Conservation (phyloP, 1,139 yeast genomes). For the Zygoascus meyerae region DNA sequence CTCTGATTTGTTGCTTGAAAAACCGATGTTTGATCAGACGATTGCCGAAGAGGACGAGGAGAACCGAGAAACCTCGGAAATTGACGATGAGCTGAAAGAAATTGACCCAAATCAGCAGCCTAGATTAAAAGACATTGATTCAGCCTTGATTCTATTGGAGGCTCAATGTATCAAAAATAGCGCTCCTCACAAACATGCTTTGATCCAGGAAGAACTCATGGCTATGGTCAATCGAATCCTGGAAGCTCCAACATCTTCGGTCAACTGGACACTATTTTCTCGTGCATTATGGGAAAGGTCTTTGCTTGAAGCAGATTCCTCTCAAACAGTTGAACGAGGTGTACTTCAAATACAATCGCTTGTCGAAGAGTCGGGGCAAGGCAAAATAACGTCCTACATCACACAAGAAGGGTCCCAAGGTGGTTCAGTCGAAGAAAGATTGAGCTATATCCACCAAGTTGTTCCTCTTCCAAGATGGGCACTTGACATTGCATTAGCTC, state of each 20-base stretch:
- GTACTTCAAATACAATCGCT: slow-evolving; percentile 87
- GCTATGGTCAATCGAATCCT: slow-evolving; percentile 72
- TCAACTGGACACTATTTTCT: slow-evolving; percentile 76
- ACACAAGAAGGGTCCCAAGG: slow-evolving; percentile 39
- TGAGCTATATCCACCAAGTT: slow-evolving; percentile 66
- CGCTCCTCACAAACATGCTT: slow-evolving; percentile 60
- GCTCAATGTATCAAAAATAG: slow-evolving; percentile 60
- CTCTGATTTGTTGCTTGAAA: slow-evolving; percentile 76
- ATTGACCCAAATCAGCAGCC: slow-evolving; percentile 86
- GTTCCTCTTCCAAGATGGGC: slow-evolving; percentile 83
- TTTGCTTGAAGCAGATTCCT: slow-evolving; percentile 66
- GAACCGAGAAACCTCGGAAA: slow-evolving; percentile 42
- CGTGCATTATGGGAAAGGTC: slow-evolving; percentile 91
- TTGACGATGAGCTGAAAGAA: slow-evolving; percentile 50
- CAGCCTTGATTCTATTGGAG: slow-evolving; percentile 63
- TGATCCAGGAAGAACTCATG: slow-evolving; percentile 75
- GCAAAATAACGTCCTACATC: slow-evolving; percentile 49
- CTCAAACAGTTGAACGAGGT: slow-evolving; percentile 91
- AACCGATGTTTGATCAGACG: slow-evolving; percentile 46
- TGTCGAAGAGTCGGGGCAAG: slow-evolving; percentile 81
- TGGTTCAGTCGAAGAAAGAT: slow-evolving; percentile 41
- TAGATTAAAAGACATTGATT: slow-evolving; percentile 60
- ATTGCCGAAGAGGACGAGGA: slow-evolving; percentile 28
- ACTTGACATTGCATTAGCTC: slow-evolving; percentile 78
- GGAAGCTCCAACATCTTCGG: slow-evolving; percentile 42